phyloP scores from a whole-genome alignment of 2,329 filamentous ascomycete species.

The Alternaria incomplexa region DNA sequence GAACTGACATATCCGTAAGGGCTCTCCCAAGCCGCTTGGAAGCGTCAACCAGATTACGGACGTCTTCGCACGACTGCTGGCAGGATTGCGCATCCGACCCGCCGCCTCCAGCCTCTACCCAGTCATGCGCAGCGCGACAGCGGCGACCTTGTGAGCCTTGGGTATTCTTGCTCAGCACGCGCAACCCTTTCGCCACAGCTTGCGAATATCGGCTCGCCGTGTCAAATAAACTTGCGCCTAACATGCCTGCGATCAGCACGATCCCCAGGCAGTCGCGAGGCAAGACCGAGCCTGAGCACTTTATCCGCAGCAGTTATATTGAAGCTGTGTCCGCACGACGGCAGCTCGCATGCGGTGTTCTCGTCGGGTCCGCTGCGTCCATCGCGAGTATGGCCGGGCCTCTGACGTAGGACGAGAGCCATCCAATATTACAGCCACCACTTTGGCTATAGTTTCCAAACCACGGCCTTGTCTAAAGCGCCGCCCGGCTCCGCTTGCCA shows the following conservation, averaged over 20 bases:
- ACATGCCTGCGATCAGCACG: conserved; percentile 21
- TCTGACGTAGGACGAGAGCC: conserved; percentile 26
- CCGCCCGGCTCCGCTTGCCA: conserved; percentile 8
- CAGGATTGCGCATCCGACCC: conserved; percentile 3
- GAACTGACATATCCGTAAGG: conserved; percentile 3
- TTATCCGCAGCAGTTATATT: conserved; percentile 17
- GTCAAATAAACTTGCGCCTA: conserved; percentile 21
- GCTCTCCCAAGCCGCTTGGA: not conserved
- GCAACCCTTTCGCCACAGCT: conserved; percentile 34
- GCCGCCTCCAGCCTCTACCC: conserved; percentile 10
- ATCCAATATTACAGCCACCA: conserved; percentile 9
- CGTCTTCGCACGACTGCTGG: not conserved
- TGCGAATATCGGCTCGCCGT: conserved; percentile 2
- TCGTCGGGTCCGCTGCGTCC: not conserved
- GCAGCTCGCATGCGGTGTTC: conserved; percentile 5
- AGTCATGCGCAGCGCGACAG: conserved; percentile 13
- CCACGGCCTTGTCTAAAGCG: not conserved
- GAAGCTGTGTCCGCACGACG: conserved; percentile 17
- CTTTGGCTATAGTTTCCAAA: conserved; percentile 2
- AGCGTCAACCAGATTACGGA: not conserved
- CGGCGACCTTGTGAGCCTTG: conserved; percentile 8
- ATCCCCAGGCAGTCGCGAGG: conserved; percentile 16
- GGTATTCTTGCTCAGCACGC: conserved; percentile 23
- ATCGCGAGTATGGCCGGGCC: conserved; percentile 20
- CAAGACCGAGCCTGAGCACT: conserved; percentile 8